Evolutionary conservation across 108 stramenopile species (phyloP), one percentile per base, ranked within the genome.

Genomic region (Stephanodiscus minutulus): DNA sequence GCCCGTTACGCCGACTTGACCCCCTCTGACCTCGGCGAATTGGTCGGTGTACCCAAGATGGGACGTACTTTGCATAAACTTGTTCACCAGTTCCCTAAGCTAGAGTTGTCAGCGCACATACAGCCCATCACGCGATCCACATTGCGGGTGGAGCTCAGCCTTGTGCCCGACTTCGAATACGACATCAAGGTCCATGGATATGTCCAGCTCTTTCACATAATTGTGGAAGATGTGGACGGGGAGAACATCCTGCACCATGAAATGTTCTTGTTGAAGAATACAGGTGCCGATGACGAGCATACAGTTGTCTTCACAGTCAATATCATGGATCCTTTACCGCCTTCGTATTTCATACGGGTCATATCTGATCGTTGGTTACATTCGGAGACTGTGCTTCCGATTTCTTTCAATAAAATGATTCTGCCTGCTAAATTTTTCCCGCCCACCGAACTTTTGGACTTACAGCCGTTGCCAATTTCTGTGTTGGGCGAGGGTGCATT

Each of bases 31-130:
- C 92, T 99, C 6, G 99, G 97, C 17, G 99, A 99, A 72, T 79
- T 99, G 36, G 96, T 98, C 7, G 97, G 96, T 50, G 90, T 97
- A 21, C 98, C 98, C 0, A 97, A 97, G 78, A 96, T 98, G 97
- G 99, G 99, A 24, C 88, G 95, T 37, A 91, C 91, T 0, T 79
- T 99, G 25, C 96, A 98, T 83, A 96, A 94, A 53, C 88, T 99
- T 49, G 98, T 99, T 10, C 95, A 97, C 79, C 94, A 97, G 81
- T 98, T 98, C 73, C 99, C 99, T 0, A 81, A 86, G 12, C 74
- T 99, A 21, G 96, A 98, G 53, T 75, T 99, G 12, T 83, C 90
- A 12, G 97, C 96, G 7, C 92, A 92, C 56, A 95, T 98, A 47
- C 98, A 98, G 72, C 99, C 99, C 0, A 94, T 99, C 68, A 97